Evolutionary conservation across 1,139 yeast species (phyloP).

Genomic region (Yamadazyma buinensis): DNA sequence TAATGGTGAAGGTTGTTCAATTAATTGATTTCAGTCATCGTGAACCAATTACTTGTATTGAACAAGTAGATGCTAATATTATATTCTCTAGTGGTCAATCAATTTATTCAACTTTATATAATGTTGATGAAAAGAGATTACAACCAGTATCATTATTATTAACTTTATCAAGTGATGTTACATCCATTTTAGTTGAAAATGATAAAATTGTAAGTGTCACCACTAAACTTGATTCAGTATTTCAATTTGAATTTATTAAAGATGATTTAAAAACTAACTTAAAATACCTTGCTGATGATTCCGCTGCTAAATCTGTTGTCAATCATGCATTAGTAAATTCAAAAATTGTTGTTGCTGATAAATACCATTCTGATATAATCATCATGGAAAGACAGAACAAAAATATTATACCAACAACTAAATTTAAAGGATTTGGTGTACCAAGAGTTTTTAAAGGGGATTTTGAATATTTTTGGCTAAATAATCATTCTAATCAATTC

Average conservation of each 20-base stretch:
- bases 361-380: conserved; percentile 36
- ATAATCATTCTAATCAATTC: background rate
- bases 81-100: conserved; percentile 31
- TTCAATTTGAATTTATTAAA: conserved; percentile 19
- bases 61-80: conserved; percentile 33
- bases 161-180: conserved; percentile 36
- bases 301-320: conserved; percentile 34
- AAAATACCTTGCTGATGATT: conserved; percentile 25
- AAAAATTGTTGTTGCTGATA: conserved; percentile 38
- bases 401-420: conserved; percentile 6
- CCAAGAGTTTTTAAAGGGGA: conserved; percentile 36
- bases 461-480: conserved; percentile 34
- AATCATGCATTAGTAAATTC: conserved; percentile 29
- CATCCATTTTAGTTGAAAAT: conserved; percentile 25
- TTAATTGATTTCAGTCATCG: conserved; percentile 34
- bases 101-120: conserved; percentile 38
- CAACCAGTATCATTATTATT: conserved; percentile 23
- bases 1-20: conserved; percentile 25
- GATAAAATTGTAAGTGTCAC: conserved; percentile 25
- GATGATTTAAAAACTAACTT: conserved; percentile 9
- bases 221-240: conserved; percentile 40
- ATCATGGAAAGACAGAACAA: conserved; percentile 18
- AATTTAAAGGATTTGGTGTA: conserved; percentile 31
- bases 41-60: conserved; percentile 34
- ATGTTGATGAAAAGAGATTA: conserved; percentile 34